phyloP scores from a whole-genome alignment of 192 early-diverging fungal genomes.

The Oehlia diaphana region DNA sequence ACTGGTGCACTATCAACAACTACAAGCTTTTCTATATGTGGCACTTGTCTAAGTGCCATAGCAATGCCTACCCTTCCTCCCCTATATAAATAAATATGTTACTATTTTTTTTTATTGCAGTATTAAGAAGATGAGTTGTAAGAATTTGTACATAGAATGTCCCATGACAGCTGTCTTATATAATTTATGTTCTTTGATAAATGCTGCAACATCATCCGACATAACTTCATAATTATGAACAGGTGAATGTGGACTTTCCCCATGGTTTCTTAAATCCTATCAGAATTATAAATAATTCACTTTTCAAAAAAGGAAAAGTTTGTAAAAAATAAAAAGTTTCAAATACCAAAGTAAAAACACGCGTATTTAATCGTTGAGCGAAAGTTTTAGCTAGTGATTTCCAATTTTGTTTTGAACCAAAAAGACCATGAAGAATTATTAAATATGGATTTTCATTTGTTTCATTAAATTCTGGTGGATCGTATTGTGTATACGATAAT shows the following conservation, averaged over 20 bases:
- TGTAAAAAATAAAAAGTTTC: background rate
- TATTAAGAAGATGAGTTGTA: background rate
- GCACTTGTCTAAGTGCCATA: slow-evolving; percentile 56
- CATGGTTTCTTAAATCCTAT: slow-evolving; percentile 92
- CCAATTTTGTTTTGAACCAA: slow-evolving; percentile 97
- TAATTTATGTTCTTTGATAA: slow-evolving; percentile 62
- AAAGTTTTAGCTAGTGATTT: slow-evolving; percentile 77
- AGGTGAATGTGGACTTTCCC: slow-evolving; percentile 73
- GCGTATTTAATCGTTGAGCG: slow-evolving; percentile 56
- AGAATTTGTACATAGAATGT: slow-evolving; percentile 74
- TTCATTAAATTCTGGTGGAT: slow-evolving; percentile 19
- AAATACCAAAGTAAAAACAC: slow-evolving; percentile 65
- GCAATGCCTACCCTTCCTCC: slow-evolving; percentile 79
- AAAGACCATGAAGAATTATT: slow-evolving; percentile 86
- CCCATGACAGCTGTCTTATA: slow-evolving; percentile 69
- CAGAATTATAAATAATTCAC: background rate
- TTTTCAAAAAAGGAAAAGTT: background rate
- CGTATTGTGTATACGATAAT: slow-evolving; percentile 4
- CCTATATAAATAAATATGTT: slow-evolving; percentile 39
- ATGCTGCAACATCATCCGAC: slow-evolving; percentile 73
- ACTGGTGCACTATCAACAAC: slow-evolving; percentile 75
- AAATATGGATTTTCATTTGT: slow-evolving; percentile 46
- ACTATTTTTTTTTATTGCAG: background rate
- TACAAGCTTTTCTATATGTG: slow-evolving; percentile 55
- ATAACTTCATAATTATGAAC: slow-evolving; percentile 76